A percentile compares a stretch with the other conserved stretches of the same genome.
phyloP scores from a whole-genome alignment of 306 rosid genomes.

The Casuarina equisetifolia region DNA sequence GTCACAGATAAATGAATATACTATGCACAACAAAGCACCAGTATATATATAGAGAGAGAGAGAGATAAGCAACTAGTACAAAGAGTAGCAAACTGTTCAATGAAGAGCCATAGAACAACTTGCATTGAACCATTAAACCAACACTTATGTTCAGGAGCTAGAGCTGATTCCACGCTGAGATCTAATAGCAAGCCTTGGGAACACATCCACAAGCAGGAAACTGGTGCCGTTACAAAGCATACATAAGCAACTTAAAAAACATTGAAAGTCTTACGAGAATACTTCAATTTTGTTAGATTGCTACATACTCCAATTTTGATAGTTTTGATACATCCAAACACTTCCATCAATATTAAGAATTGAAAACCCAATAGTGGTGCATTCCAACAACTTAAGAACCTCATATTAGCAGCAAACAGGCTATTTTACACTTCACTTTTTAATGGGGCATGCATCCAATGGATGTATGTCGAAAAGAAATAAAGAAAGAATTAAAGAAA shows the following conservation, averaged over 20 bases:
- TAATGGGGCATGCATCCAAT: background rate
- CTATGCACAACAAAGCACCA: background rate
- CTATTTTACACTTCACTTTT: background rate
- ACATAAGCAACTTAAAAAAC: background rate
- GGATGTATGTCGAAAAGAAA: background rate
- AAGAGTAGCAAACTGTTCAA: background rate
- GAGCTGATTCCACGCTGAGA: background rate
- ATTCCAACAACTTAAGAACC: background rate
- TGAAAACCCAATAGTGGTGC: background rate
- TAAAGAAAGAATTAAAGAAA: too few species aligned
- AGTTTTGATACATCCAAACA: too few species aligned
- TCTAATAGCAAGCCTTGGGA: background rate
- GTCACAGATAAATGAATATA: background rate
- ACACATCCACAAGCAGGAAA: background rate
- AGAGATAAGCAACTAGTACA: background rate
- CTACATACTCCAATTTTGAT: background rate
- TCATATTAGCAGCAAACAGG: background rate
- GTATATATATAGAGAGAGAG: background rate
- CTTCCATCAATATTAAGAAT: background rate
- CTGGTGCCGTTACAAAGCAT: too few species aligned
- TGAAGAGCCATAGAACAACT: background rate
- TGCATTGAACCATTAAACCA: constrained; percentile 4
- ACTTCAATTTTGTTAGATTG: background rate
- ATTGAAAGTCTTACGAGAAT: background rate
- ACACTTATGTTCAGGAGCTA: background rate